Evolutionary conservation across 257 asterid genomes (phyloP).

Genomic region (Cordia subcordata): DNA sequence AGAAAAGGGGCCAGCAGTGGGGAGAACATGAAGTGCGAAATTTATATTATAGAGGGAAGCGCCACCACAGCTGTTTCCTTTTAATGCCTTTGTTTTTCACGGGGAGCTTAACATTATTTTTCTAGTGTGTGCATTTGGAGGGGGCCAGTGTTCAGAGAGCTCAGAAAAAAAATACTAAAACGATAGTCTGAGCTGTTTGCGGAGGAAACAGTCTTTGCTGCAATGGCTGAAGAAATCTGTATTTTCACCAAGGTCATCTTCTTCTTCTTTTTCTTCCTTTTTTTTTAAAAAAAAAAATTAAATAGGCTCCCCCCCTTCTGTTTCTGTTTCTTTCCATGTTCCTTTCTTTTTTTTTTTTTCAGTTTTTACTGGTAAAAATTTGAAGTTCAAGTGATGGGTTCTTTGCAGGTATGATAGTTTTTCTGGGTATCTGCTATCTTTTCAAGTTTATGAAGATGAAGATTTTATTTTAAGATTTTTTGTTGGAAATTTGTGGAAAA

Average conservation of each 20-base stretch:
- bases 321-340: conserved; percentile 6
- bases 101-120: conserved; percentile 38
- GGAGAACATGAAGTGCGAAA: conserved; percentile 6
- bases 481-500: background rate
- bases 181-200: conserved; percentile 27
- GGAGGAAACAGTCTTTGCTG: conserved; percentile 15
- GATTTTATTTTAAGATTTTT: background rate
- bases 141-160: background rate
- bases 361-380: background rate
- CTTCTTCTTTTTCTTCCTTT: conserved; percentile 5
- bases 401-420: background rate
- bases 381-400: background rate
- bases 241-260: conserved; percentile 67
- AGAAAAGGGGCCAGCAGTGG: conserved; percentile 5
- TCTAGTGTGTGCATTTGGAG: background rate
- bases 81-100: conserved; percentile 41
- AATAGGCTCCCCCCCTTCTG: background rate
- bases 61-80: conserved; percentile 36
- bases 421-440: too few species aligned
- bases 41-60: conserved; percentile 14
- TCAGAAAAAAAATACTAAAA: background rate
- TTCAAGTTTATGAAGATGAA: too few species aligned
- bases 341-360: background rate
- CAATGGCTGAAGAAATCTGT: conserved; percentile 79
- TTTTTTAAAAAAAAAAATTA: too few species aligned